A percentile compares a stretch with the other conserved stretches of the same genome.
Conservation (phyloP, 345 rosid genomes). For the Syzygium aqueum region DNA sequence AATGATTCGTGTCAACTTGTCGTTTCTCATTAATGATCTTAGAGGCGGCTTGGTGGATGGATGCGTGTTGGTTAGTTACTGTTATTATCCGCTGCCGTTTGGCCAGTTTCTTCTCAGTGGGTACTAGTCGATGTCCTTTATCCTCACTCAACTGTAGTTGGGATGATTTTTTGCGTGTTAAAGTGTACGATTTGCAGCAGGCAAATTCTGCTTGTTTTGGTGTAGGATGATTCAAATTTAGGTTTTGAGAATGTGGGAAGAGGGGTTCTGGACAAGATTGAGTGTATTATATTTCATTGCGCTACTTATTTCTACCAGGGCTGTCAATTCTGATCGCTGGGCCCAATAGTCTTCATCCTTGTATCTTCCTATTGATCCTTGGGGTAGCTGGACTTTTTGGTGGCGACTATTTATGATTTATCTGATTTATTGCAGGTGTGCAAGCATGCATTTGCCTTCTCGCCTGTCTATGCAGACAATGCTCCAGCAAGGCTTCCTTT, state of each 20-base stretch:
- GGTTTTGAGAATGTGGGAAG: background rate
- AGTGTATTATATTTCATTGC: background rate
- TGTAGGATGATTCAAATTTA: background rate
- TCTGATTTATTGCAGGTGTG: constrained; percentile 54
- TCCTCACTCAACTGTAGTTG: background rate
- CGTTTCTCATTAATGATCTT: background rate
- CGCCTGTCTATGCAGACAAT: constrained; percentile 94
- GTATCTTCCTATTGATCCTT: background rate
- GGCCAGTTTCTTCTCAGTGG: background rate
- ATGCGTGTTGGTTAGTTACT: background rate
- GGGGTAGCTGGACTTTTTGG: background rate
- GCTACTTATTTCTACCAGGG: background rate
- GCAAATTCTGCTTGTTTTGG: background rate
- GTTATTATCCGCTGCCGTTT: background rate
- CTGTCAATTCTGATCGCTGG: background rate
- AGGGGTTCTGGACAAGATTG: background rate
- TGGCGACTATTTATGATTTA: background rate
- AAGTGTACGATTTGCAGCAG: background rate
- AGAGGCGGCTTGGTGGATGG: background rate
- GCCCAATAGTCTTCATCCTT: background rate
- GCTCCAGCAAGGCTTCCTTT: constrained; percentile 98
- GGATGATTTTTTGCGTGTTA: background rate
- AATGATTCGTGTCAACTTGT: background rate
- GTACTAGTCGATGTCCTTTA: background rate
- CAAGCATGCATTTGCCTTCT: constrained; percentile 92